Percentiles rank a stretch among this genome's conserved stretches.
These are phyloP conservation scores for Euphorbia tirucalli DNA, from an alignment of 345 rosid species.

Conservation along the genomic window DNA sequence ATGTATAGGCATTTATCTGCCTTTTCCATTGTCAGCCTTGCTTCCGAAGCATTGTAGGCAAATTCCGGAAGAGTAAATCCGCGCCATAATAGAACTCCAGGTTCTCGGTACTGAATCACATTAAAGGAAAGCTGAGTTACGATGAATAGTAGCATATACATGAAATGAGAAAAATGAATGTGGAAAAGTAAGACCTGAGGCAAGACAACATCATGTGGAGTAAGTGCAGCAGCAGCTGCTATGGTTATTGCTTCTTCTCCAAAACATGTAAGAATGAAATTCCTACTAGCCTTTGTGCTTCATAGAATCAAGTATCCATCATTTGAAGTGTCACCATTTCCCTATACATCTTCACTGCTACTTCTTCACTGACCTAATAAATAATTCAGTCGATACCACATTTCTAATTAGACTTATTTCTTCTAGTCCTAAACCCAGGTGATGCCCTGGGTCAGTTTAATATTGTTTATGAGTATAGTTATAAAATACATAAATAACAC, in stretches of 20 bases:
- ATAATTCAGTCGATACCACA: too few relatives aligned
- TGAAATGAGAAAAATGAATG: too few relatives aligned
- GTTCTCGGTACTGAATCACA: conserved; percentile 62
- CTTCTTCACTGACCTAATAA: conserved; percentile 45
- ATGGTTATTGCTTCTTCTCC: conserved; percentile 87
- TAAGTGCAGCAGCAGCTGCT: conserved; percentile 79
- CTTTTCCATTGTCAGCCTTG: conserved; percentile 45
- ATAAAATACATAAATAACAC: too few relatives aligned
- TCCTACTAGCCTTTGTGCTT: conserved; percentile 86
- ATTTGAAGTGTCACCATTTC: conserved; percentile 71
- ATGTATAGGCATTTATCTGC: conserved; percentile 63
- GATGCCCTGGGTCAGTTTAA: too few relatives aligned
- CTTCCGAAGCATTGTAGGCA: conserved; percentile 51
- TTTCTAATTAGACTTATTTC: too few relatives aligned
- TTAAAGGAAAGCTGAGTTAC: too few relatives aligned
- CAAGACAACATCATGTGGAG: conserved; percentile 49
- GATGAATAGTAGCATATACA: too few relatives aligned
- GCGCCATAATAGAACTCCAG: conserved; percentile 54
- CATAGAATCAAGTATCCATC: conserved; percentile 75
- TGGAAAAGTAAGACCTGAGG: too few relatives aligned
- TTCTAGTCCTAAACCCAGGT: too few relatives aligned
- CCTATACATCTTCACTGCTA: conserved; percentile 57
- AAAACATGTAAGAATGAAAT: conserved; percentile 55
- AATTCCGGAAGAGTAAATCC: conserved; percentile 53
- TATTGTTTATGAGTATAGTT: too few relatives aligned